phyloP scores from a whole-genome alignment of 2,329 filamentous ascomycete species.

The Coniella vitis region DNA sequence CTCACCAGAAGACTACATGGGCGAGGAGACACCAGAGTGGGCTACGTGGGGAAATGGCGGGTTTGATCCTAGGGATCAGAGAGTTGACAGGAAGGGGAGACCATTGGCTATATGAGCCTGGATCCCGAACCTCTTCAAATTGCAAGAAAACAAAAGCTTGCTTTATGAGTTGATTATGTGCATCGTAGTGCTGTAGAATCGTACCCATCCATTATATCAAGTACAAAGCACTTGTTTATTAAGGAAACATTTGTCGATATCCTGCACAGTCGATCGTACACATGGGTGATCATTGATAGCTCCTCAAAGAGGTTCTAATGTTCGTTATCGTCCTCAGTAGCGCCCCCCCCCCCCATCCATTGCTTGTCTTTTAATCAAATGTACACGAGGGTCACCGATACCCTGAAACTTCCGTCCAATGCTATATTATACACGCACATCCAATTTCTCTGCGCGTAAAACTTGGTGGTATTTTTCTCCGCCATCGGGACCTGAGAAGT shows the following conservation, averaged over 20 bases:
- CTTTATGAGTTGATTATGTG: too few relatives aligned
- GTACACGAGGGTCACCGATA: constrained; percentile 7
- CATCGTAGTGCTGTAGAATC: too few relatives aligned
- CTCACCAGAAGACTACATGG: constrained; percentile 86
- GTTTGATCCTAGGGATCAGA: constrained; percentile 83
- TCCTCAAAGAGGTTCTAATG: constrained; percentile 5
- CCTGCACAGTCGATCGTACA: not conserved
- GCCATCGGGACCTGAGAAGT: not conserved
- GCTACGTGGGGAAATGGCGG: constrained; percentile 90
- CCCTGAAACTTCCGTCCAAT: not conserved
- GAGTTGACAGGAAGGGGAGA: constrained; percentile 81
- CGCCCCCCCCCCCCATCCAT: not conserved
- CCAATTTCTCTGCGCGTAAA: not conserved
- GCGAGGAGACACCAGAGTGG: constrained; percentile 80
- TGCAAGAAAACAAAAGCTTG: not conserved
- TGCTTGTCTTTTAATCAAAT: constrained; percentile 9
- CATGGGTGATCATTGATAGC: constrained; percentile 9
- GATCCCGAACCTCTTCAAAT: too few relatives aligned
- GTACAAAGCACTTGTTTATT: not conserved
- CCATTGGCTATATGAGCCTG: constrained; percentile 38
- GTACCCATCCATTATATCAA: too few relatives aligned
- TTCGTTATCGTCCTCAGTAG: constrained; percentile 6
- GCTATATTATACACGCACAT: constrained; percentile 7
- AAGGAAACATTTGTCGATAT: not conserved
- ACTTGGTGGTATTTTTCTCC: not conserved